phyloP scores from a whole-genome alignment of 2,329 filamentous ascomycete species.

The Sporothrix phasma region DNA sequence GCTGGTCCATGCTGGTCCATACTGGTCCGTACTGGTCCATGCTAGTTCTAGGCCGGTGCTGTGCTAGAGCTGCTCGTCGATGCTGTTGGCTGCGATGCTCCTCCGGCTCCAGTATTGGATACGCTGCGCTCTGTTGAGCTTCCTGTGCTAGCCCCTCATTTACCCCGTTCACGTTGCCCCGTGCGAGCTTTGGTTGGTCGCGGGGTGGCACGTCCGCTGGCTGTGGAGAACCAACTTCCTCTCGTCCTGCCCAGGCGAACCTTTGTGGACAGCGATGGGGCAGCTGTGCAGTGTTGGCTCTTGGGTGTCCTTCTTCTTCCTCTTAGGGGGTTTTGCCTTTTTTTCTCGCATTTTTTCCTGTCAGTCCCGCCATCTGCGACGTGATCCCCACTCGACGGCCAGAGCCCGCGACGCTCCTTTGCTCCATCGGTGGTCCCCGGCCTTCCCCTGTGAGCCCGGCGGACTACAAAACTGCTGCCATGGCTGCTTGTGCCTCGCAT shows the following conservation, averaged over 20 bases:
- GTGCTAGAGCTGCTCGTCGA: too few relatives aligned
- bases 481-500: neutral
- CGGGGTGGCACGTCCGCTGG: neutral
- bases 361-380: neutral
- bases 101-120: too few relatives aligned
- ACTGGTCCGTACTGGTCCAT: too few relatives aligned
- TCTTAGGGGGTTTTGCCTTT: too few relatives aligned
- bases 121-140: too few relatives aligned
- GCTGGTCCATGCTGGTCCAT: too few relatives aligned
- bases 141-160: too few relatives aligned
- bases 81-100: too few relatives aligned
- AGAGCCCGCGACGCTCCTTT: too few relatives aligned
- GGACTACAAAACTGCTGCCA: constrained; percentile 1
- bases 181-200: constrained; percentile 2
- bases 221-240: neutral
- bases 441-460: neutral
- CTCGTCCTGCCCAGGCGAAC: neutral
- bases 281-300: neutral
- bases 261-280: neutral
- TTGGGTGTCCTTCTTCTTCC: neutral
- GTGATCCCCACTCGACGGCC: neutral
- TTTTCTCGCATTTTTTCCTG: neutral
- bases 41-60: too few relatives aligned
- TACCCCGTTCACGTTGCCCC: too few relatives aligned
- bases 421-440: neutral